Base-by-base conservation (phyloP, 108 stramenopile species). In the Nitzschia sp. region DNA sequence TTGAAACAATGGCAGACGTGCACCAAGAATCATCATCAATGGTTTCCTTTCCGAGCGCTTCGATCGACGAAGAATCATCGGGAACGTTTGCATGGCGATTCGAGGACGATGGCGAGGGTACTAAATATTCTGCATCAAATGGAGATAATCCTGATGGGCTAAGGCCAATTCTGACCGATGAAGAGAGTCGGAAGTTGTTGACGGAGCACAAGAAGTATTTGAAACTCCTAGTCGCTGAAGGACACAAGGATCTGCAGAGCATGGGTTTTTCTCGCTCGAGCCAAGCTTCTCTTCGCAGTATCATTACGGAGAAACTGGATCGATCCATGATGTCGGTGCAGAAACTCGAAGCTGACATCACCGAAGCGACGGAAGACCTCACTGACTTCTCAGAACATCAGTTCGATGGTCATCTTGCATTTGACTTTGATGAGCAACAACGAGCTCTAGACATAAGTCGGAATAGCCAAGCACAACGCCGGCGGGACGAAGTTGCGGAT, bases 361-460 rank as follows among this genome's bases (percentile, higher is more conserved):
- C 48, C 48, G 48, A 50, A n/a, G 48, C 48, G 4, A 50, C 48
- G 13, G 48, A 50, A 4, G 48, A 50, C 19, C 48, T 50, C 4
- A 50, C 48, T 5, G 48, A 50, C 48, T 50, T 50, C 19, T 50
- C 48, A 22, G 48, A 50, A n/a, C 48, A 50, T 21, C 13, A 30
- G 17, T 56, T 56, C 13, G 55, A 56, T 15, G 55, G 55, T 9
- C 55, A 56, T 28, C 30, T 56, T 4, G 13, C 9, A 15, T 56
- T 56, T 56, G 55, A 56, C 21, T 56, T 56, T 56, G 55, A 56
- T n/a, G 55, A 56, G 29, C 30, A 56, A 32, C 27, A 29, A 32
- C 55, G 55, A 31, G 55, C 55, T 13, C 55, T 56, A 31, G 55
- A 56, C 5, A 50, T 21, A 5, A 21, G 13, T 50, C 48, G 21